phyloP scores from a whole-genome alignment of 495 filamentous ascomycete genomes.

The Penicillium pancosmium region DNA sequence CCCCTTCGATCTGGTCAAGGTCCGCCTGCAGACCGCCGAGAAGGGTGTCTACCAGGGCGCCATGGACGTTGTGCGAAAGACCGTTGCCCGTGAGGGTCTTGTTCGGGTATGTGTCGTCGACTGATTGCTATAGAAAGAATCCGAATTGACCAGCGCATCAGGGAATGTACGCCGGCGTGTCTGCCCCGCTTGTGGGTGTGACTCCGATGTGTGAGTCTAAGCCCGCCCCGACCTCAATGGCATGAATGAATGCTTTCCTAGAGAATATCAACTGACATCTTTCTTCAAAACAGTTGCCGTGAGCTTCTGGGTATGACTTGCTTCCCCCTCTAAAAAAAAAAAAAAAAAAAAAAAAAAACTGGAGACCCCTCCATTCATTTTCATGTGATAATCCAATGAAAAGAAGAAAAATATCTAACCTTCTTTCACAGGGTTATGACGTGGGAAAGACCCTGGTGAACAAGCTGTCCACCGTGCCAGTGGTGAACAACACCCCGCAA shows the following conservation, averaged over 20 bases:
- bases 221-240: conserved; percentile 3
- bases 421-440: conserved; percentile 72
- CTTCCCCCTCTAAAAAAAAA: not conserved
- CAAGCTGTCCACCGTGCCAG: conserved; percentile 60
- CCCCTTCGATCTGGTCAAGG: conserved; percentile 97
- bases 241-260: not conserved
- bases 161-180: conserved; percentile 97
- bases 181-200: conserved; percentile 89
- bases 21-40: conserved; percentile 93
- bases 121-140: not conserved
- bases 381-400: not conserved
- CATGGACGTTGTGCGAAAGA: conserved; percentile 88
- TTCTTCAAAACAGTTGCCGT: conserved; percentile 71
- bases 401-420: conserved; percentile 18
- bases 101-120: conserved; percentile 50
- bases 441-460: conserved; percentile 87
- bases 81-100: conserved; percentile 83
- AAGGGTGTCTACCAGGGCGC: conserved; percentile 89
- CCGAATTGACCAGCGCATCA: conserved; percentile 24
- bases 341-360: not conserved
- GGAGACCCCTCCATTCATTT: not conserved
- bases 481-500: conserved; percentile 61
- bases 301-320: conserved; percentile 76
- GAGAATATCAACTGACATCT: conserved; percentile 13
- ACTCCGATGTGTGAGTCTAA: conserved; percentile 92